phyloP scores from a whole-genome alignment of 2,329 filamentous ascomycete species.

The Penicillium aurantiogriseum region DNA sequence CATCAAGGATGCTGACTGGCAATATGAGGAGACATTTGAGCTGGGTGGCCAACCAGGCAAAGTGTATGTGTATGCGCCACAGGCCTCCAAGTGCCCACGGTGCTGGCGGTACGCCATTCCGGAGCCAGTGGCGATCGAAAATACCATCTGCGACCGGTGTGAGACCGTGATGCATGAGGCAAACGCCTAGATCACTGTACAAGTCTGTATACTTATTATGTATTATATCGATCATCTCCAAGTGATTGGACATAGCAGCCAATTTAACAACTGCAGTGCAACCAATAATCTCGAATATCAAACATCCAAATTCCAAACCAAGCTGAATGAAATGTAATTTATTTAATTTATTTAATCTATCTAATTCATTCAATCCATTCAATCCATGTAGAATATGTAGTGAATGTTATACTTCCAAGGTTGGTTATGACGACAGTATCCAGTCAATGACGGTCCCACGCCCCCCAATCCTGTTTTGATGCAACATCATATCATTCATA shows the following conservation, averaged over 20 bases:
- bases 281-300: not conserved
- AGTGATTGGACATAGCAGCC: not conserved
- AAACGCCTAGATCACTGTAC: constrained; percentile 2
- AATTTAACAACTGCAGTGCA: constrained; percentile 1
- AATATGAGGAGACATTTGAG: constrained; percentile 44
- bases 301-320: not conserved
- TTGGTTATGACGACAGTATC: constrained; percentile 8
- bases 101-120: constrained; percentile 86
- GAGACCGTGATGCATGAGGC: constrained; percentile 57
- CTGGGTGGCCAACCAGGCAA: constrained; percentile 34
- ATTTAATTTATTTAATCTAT: not conserved
- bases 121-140: constrained; percentile 46
- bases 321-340: not conserved
- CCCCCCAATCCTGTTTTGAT: constrained; percentile 2
- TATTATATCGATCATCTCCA: constrained; percentile 3
- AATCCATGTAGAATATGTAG: not conserved
- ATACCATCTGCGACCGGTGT: constrained; percentile 71
- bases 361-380: not conserved
- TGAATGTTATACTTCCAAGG: not conserved
- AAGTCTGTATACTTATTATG: constrained; percentile 6
- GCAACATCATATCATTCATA: not conserved
- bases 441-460: constrained; percentile 3
- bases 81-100: constrained; percentile 70
- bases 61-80: constrained; percentile 49
- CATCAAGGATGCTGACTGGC: constrained; percentile 41